Conservation (phyloP, 768 basidiomycete species). For the Suillus alpinus region DNA sequence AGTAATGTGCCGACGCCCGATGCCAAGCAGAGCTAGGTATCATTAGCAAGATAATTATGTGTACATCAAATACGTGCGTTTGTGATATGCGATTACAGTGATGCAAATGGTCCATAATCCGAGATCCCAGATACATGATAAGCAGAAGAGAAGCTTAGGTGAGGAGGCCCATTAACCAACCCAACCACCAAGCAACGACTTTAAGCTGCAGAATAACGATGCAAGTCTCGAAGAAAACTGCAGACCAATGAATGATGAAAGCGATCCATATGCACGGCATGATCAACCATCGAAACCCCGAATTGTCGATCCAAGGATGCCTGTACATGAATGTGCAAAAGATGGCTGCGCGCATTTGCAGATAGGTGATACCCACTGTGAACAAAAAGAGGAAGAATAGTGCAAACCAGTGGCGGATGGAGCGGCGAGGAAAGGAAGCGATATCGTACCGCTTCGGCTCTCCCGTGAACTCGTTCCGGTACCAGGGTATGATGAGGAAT, state of each 20-base stretch:
- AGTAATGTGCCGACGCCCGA: conserved; percentile 2
- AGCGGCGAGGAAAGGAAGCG: conserved; percentile 54
- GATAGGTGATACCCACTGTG: conserved; percentile 46
- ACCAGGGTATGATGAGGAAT: conserved; percentile 79
- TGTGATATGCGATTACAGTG: conserved; percentile 8
- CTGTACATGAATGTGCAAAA: conserved; percentile 52
- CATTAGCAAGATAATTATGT: conserved; percentile 2
- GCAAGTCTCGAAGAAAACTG: conserved; percentile 55
- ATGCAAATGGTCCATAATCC: conserved; percentile 8
- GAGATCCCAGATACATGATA: conserved; percentile 10
- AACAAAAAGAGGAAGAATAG: conserved; percentile 50
- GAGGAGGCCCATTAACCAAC: conserved; percentile 61
- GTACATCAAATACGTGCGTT: not conserved
- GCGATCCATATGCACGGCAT: conserved; percentile 64
- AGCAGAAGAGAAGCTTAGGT: conserved; percentile 22
- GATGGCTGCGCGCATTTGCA: conserved; percentile 59
- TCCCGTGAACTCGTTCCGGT: conserved; percentile 82
- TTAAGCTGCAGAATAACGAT: conserved; percentile 58
- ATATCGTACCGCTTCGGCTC: conserved; percentile 68
- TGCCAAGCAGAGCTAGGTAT: conserved; percentile 4
- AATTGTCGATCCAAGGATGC: conserved; percentile 55
- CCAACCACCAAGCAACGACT: conserved; percentile 71
- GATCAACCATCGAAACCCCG: conserved; percentile 59
- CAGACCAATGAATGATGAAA: conserved; percentile 66
- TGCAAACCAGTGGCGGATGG: conserved; percentile 66